Evolutionary conservation across 163 green algal genomes (phyloP), one percentile per base, ranked within the genome.

Genomic region (Prototheca wickerhamii): DNA sequence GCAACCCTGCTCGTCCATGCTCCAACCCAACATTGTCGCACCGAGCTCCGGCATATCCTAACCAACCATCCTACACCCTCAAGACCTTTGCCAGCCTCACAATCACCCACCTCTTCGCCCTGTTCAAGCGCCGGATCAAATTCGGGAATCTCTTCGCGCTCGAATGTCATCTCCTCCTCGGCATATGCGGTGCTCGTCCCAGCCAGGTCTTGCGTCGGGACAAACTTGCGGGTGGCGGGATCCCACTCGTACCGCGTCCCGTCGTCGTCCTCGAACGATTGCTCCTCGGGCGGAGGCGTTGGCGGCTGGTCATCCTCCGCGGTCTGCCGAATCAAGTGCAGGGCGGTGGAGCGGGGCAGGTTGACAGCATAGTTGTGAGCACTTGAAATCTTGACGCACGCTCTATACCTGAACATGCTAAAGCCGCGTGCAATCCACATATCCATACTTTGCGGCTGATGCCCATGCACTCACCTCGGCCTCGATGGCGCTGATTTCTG

Each of bases 251-350:
- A 86, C 25, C 61, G 26, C 12, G 77, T 86, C 33, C 76, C 76
- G 43, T 84, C 79, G 56, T 84, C 79, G n/a, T 86, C 79, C 30
- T 74, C 59, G 66, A 86, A 86, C 3, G 29, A 29, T 15, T 65
- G 65, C 32, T 86, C 74, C 29, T 79, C 74, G 10, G 73, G 65
- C 2, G 43, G 54, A 2, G 71, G 71, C 20, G 72, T 72, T 2
- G 58, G 56, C 1, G 78, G 72, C 4, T n/a, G n/a, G n/a, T 52
- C 66, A 17, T 68, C 73, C 20, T 31, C 64, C 17, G 46, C 46
- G 44, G 12, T 52, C 61, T 50, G 52, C 31, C 20, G 35, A 59
- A n/a, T n/a, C n/a, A n/a, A n/a, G n/a, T n/a, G n/a, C n/a, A n/a
- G n/a, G n/a, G n/a, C n/a, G n/a, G n/a, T n/a, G n/a, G n/a, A n/a